A percentile compares a stretch with the other conserved stretches of the same genome.
These are phyloP conservation scores for Naganishia friedmannii DNA, from an alignment of 768 basidiomycete genomes.

Conservation along the genomic window DNA sequence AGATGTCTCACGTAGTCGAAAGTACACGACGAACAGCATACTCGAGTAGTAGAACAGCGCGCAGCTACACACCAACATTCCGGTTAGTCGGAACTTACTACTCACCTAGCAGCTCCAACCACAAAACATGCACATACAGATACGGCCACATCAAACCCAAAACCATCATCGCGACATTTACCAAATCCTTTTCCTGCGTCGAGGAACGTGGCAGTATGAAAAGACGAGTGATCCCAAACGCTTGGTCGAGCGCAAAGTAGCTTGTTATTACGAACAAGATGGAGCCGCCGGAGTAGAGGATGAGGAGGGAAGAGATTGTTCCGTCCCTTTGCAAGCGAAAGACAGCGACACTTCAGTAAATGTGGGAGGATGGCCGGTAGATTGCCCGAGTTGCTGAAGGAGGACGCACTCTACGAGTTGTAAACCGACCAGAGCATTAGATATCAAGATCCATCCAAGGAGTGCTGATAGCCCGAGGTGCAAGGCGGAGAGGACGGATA, in stretches of 20 bases:
- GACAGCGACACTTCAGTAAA: background rate
- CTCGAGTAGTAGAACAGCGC: slow-evolving; percentile 67
- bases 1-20: slow-evolving; percentile 70
- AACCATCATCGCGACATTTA: slow-evolving; percentile 74
- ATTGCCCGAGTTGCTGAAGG: no score
- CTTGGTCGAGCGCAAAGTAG: slow-evolving; percentile 76
- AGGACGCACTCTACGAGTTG: slow-evolving; percentile 86
- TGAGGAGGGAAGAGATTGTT: slow-evolving; percentile 51
- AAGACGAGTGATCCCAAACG: slow-evolving; percentile 40
- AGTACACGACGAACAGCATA: slow-evolving; percentile 77
- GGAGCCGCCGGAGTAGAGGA: slow-evolving; percentile 65
- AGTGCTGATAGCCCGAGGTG: slow-evolving; percentile 75
- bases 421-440: slow-evolving; percentile 51
- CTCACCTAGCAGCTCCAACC: no score
- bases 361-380: no score
- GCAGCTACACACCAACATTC: slow-evolving; percentile 38
- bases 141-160: slow-evolving; percentile 77
- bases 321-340: slow-evolving; percentile 37
- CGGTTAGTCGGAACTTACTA: background rate
- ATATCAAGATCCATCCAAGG: slow-evolving; percentile 64
- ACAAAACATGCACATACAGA: slow-evolving; percentile 56
- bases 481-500: slow-evolving; percentile 70
- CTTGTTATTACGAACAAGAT: slow-evolving; percentile 71
- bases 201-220: slow-evolving; percentile 59
- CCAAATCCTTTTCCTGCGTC: slow-evolving; percentile 60